Evolutionary conservation across 139 green algal genomes (phyloP).

Genomic region (Spirogloea muscicola): DNA sequence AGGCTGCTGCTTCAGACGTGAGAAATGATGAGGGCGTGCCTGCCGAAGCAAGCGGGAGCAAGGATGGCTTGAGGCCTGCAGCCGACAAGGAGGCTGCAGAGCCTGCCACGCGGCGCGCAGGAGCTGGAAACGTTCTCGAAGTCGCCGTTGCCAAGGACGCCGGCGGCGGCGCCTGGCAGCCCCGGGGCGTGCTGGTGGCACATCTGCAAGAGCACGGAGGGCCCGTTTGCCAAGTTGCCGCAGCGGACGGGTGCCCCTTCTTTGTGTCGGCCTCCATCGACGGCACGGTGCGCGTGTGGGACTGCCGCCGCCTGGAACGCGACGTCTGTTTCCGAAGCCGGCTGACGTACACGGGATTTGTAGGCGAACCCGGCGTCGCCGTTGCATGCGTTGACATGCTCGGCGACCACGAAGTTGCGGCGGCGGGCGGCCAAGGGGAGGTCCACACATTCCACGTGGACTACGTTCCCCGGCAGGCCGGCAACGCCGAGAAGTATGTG

Average conservation of each 20-base stretch:
- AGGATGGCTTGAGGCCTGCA: too few species aligned
- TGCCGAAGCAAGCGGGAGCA: too few species aligned
- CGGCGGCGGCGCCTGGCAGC: constrained; percentile 61
- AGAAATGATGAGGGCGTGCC: too few species aligned
- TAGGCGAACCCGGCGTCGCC: not conserved
- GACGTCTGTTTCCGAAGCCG: constrained; percentile 80
- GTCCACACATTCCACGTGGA: constrained; percentile 36
- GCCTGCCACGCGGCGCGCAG: too few species aligned
- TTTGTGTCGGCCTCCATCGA: constrained; percentile 79
- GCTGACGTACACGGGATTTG: constrained; percentile 74
- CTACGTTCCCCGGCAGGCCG: too few species aligned
- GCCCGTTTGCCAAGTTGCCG: constrained; percentile 69
- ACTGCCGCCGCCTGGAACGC: constrained; percentile 75
- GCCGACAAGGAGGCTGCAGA: too few species aligned
- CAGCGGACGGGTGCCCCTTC: constrained; percentile 61
- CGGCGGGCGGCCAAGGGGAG: not conserved
- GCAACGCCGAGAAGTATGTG: too few species aligned
- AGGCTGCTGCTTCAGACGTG: too few species aligned
- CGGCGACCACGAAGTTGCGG: not conserved
- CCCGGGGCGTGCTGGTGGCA: constrained; percentile 78
- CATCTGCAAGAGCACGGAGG: constrained; percentile 82
- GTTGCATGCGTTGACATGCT: constrained; percentile 6
- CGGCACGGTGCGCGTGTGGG: constrained; percentile 72
- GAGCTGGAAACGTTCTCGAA: too few species aligned
- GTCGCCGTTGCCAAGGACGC: too few species aligned